Evolutionary conservation across 2,329 filamentous ascomycete genomes (phyloP), one percentile per base, ranked within the genome.

Genomic region (Botrytis squamosa): DNA sequence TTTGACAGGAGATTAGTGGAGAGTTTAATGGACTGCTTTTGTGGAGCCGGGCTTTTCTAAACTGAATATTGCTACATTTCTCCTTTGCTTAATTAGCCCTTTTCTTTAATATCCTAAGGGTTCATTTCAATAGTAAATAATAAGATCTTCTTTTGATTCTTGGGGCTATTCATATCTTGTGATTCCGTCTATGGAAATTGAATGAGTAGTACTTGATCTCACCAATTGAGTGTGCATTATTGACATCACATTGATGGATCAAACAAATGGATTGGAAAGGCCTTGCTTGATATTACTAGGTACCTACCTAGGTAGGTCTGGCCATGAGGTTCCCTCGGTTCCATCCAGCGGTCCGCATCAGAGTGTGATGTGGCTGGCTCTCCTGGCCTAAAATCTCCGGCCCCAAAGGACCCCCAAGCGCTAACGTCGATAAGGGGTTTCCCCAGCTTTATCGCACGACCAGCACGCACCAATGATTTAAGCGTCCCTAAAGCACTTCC

Each of bases 41-140:
- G 38, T 60, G 52, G 70, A 76, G 73, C 75, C 77, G 76, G 77
- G 76, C 78, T 80, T 78, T 78, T 68, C 67, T 76, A 76, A 66
- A 74, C 77, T 74, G 75, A 74, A 77, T 73, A 79, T 80, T 77
- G 77, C 75, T 77, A 77, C 78, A 80, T 78, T 80, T 81, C 74
- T 78, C 73, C 76, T 77, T 81, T 81, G 80, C 80, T 78, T 81
- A 80, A 80, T 81, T 80, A 81, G 78, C 80, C 80, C 79, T 81
- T 73, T 74, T 63, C 69, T 68, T 77, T 80, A 78, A 79, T 78
- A 79, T 79, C 69, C 74, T 59, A 78, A 78, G 78, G 78, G 78
- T 80, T 79, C 77, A 76, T 78, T 79, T 80, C 76, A 78, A 74
- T 75, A 75, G 75, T 79, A 77, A 69, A 72, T 72, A 72, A 72